phyloP scores from a whole-genome alignment of 2,329 filamentous ascomycete genomes.

The Aspergillus quadricinctus region DNA sequence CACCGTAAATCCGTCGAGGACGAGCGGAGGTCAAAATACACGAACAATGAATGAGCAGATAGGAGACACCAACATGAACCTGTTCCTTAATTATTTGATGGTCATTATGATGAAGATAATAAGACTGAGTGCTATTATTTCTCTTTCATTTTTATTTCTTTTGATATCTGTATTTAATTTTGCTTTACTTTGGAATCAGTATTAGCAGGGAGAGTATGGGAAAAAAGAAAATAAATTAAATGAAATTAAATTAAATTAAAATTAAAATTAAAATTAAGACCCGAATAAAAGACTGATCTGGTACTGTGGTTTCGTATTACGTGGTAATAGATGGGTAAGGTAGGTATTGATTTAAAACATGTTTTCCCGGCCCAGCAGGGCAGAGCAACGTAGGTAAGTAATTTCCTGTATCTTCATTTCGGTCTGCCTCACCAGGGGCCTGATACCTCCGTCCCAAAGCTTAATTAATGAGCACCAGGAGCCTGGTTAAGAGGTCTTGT shows the following conservation, averaged over 20 bases:
- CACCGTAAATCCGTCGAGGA: conserved; percentile 5
- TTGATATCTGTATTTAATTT: neutral
- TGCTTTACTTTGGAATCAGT: neutral
- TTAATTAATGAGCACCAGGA: conserved; percentile 20
- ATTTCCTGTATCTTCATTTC: conserved; percentile 1
- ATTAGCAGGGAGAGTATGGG: neutral
- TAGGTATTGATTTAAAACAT: neutral
- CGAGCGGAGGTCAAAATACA: conserved; percentile 6
- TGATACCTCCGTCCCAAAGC: conserved; percentile 22
- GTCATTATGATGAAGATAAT: conserved; percentile 2
- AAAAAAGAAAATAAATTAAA: neutral
- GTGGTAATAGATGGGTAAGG: neutral
- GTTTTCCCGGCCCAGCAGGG: conserved; percentile 13
- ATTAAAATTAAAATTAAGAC: neutral
- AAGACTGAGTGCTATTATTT: neutral
- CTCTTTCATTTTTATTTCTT: neutral
- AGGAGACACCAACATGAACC: conserved; percentile 6
- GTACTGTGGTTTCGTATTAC: neutral
- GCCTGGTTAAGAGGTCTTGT: conserved; percentile 12
- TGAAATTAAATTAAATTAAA: neutral
- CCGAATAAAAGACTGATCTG: neutral
- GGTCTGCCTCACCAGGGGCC: conserved; percentile 15
- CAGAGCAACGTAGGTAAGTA: neutral
- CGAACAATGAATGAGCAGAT: conserved; percentile 3
- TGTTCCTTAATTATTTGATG: conserved; percentile 1